Conservation (phyloP, 495 filamentous ascomycete genomes). For the Lasiosphaeria miniovina region DNA sequence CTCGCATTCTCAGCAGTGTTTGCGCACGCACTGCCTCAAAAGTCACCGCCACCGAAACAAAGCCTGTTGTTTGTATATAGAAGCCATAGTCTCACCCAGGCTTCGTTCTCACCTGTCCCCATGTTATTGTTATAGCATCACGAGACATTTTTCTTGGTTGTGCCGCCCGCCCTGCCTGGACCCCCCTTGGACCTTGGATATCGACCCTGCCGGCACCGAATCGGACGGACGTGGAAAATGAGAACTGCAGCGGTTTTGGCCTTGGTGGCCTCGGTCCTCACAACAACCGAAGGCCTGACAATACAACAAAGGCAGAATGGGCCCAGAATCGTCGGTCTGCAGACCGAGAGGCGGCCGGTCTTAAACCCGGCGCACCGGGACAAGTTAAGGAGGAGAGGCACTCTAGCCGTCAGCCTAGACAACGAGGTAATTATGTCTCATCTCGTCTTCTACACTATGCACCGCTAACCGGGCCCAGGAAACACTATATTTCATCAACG, state of each 20-base stretch:
- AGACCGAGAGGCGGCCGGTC: slow-evolving; percentile 41
- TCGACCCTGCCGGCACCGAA: neutral
- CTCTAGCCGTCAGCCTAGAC: slow-evolving; percentile 42
- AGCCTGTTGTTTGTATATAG: no score
- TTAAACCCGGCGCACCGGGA: slow-evolving; percentile 42
- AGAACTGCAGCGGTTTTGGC: slow-evolving; percentile 13
- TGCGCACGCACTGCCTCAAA: no score
- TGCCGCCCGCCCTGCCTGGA: no score
- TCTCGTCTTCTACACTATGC: neutral
- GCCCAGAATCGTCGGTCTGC: slow-evolving; percentile 48
- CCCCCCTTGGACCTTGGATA: neutral
- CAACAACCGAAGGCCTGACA: slow-evolving; percentile 17
- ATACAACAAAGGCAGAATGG: slow-evolving; percentile 21
- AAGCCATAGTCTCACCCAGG: no score
- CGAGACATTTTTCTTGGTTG: no score
- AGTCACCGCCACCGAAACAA: no score
- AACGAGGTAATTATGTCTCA: slow-evolving; percentile 40
- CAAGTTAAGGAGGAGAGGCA: slow-evolving; percentile 43
- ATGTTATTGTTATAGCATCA: no score
- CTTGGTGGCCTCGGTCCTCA: slow-evolving; percentile 21
- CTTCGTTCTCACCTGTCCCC: no score
- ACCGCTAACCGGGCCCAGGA: slow-evolving; percentile 34
- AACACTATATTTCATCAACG: slow-evolving; percentile 69
- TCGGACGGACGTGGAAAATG: neutral
- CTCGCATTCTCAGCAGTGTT: no score